These are phyloP conservation scores for Alternaria angustiovoidea DNA, from an alignment of 2,329 filamentous ascomycete genomes.

Conservation along the genomic window DNA sequence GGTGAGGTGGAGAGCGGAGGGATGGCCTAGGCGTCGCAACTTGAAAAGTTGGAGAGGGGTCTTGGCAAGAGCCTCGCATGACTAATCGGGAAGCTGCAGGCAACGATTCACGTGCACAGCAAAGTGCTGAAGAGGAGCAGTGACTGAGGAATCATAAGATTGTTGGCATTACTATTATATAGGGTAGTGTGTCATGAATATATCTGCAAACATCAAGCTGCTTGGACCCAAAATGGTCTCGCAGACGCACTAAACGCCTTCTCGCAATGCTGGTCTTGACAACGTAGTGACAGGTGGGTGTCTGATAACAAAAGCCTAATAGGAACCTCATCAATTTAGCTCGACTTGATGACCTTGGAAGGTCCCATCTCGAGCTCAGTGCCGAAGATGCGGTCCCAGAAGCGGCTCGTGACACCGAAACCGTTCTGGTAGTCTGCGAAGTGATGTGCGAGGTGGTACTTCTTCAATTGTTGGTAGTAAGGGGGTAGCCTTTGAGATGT, in stretches of 20 bases:
- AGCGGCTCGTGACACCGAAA: conserved; percentile 93
- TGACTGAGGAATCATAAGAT: background rate
- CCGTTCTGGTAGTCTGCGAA: conserved; percentile 98
- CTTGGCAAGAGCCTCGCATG: conserved; percentile 10
- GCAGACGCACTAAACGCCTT: conserved; percentile 15
- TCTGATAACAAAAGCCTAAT: conserved; percentile 1
- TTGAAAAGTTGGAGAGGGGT: conserved; percentile 16
- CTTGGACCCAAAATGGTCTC: conserved; percentile 8
- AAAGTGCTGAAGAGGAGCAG: background rate
- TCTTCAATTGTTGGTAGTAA: conserved; percentile 93
- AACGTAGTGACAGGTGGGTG: conserved; percentile 7
- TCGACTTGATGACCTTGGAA: conserved; percentile 60
- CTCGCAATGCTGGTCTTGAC: conserved; percentile 13
- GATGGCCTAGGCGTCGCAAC: conserved; percentile 6
- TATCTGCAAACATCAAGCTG: conserved; percentile 2
- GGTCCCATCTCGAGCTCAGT: conserved; percentile 73
- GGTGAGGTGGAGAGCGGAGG: conserved; percentile 17
- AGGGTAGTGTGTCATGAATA: conserved; percentile 2
- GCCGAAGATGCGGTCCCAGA: conserved; percentile 94
- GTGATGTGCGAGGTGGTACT: conserved; percentile 96
- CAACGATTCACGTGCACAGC: background rate
- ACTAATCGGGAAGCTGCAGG: conserved; percentile 4
- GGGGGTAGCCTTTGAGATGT: conserved; percentile 69
- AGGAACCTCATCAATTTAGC: conserved; percentile 9
- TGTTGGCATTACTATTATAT: conserved; percentile 22